Conservation (phyloP, 2,329 filamentous ascomycete species). For the Ophiognomonia clavigignenti-juglandacearum region DNA sequence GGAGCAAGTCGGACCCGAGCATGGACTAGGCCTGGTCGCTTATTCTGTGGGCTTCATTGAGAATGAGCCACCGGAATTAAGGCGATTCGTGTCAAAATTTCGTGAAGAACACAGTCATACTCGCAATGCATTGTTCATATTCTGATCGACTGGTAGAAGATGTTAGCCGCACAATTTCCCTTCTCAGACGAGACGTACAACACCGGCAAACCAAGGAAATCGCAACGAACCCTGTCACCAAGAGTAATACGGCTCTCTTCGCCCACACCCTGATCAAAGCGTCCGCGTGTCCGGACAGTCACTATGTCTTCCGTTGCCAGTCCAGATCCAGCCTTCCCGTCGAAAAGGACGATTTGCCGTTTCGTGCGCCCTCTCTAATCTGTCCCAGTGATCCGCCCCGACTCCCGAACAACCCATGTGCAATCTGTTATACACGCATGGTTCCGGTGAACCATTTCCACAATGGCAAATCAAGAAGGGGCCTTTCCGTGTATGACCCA, state of each 20-base stretch:
- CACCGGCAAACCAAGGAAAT: background rate
- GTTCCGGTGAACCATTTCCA: constrained; percentile 7
- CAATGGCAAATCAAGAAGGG: background rate
- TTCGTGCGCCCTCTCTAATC: background rate
- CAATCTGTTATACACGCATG: constrained; percentile 10
- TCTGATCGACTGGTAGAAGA: background rate
- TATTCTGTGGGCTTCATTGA: no score
- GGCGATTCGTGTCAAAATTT: no score
- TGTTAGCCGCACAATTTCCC: background rate
- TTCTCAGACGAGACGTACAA: background rate
- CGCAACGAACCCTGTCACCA: background rate
- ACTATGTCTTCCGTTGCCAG: no score
- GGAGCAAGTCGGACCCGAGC: no score
- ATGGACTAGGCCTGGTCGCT: no score
- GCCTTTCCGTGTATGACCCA: background rate
- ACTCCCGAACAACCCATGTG: constrained; percentile 11
- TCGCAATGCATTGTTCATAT: background rate
- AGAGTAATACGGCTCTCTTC: background rate
- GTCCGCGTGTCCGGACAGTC: background rate
- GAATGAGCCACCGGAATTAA: no score
- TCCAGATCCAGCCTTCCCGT: no score
- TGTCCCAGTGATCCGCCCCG: background rate
- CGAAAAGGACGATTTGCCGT: no score
- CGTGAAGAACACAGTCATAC: background rate
- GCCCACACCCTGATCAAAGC: background rate